phyloP scores from a whole-genome alignment of 2,329 filamentous ascomycete genomes.

The Xylariaceae sp. region DNA sequence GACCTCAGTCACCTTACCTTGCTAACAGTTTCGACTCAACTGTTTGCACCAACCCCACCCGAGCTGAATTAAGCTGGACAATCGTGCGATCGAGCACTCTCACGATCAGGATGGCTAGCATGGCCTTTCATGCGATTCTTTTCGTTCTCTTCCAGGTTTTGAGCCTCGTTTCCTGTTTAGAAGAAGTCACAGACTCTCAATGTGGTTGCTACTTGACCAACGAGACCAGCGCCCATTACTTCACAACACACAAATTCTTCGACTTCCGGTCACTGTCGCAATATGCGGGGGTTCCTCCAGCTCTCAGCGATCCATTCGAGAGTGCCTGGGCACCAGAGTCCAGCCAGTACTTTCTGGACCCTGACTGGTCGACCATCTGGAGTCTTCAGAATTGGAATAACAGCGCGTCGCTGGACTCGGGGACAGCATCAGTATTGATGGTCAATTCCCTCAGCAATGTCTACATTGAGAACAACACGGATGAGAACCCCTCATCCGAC shows the following conservation, averaged over 20 bases:
- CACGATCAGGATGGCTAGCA: conserved; percentile 15
- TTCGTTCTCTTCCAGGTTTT: conserved; percentile 18
- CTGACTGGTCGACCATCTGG: conserved; percentile 32
- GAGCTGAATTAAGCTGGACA: background rate
- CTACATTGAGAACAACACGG: conserved; percentile 42
- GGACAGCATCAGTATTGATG: conserved; percentile 34
- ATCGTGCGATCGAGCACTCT: conserved; percentile 1
- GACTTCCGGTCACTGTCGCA: conserved; percentile 43
- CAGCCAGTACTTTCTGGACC: conserved; percentile 31
- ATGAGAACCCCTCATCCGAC: conserved; percentile 32
- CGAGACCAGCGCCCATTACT: conserved; percentile 40
- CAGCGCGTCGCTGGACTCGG: conserved; percentile 22
- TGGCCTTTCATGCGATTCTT: conserved; percentile 13
- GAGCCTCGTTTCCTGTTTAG: conserved; percentile 17
- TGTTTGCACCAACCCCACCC: background rate
- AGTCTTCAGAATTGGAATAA: conserved; percentile 36
- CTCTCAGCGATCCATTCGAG: conserved; percentile 27
- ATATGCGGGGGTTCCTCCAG: conserved; percentile 33
- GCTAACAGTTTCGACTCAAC: background rate
- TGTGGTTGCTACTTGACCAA: conserved; percentile 49
- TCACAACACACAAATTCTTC: conserved; percentile 43
- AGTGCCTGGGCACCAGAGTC: conserved; percentile 29
- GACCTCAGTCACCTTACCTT: background rate
- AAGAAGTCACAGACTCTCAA: conserved; percentile 23
- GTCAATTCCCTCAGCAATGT: conserved; percentile 39